phyloP scores from a whole-genome alignment of 805 yeast species.

The Teunomyces atbi region DNA sequence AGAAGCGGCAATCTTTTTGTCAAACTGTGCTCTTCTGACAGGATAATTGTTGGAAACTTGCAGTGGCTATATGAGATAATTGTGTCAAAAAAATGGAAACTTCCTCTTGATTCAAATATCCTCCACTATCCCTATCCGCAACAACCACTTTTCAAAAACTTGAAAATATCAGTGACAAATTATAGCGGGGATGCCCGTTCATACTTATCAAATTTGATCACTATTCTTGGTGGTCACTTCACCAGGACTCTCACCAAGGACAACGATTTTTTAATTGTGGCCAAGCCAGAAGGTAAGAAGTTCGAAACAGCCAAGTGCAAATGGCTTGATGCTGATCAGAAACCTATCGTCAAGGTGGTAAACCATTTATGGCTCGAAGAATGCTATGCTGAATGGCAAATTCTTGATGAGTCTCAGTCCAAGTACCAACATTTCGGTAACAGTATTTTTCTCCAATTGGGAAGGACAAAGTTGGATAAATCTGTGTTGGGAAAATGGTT shows the following conservation, averaged over 20 bases:
- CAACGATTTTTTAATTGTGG: constrained; percentile 73
- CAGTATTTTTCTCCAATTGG: constrained; percentile 47
- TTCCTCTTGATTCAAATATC: constrained; percentile 53
- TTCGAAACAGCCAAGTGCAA: constrained; percentile 61
- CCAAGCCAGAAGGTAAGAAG: constrained; percentile 68
- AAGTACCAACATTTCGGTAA: constrained; percentile 50
- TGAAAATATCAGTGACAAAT: constrained; percentile 68
- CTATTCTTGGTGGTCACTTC: constrained; percentile 72
- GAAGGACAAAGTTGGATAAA: constrained; percentile 47
- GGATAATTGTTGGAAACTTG: constrained; percentile 59
- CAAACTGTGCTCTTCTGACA: constrained; percentile 38
- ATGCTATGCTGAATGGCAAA: constrained; percentile 59
- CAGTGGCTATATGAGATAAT: constrained; percentile 76
- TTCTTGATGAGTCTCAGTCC: constrained; percentile 44
- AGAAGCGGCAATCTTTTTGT: constrained; percentile 57
- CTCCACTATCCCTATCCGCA: constrained; percentile 69
- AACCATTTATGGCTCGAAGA: constrained; percentile 92
- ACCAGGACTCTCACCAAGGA: constrained; percentile 62
- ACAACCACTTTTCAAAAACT: constrained; percentile 52
- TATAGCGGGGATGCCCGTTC: constrained; percentile 82
- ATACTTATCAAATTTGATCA: constrained; percentile 63
- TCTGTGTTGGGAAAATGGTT: constrained; percentile 42
- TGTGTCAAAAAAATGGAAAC: constrained; percentile 50
- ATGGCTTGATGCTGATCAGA: constrained; percentile 48
- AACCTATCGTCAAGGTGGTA: constrained; percentile 47